Evolutionary conservation across 768 basidiomycete genomes (phyloP), one percentile per base, ranked within the genome.

Genomic region (Terana coerulea): DNA sequence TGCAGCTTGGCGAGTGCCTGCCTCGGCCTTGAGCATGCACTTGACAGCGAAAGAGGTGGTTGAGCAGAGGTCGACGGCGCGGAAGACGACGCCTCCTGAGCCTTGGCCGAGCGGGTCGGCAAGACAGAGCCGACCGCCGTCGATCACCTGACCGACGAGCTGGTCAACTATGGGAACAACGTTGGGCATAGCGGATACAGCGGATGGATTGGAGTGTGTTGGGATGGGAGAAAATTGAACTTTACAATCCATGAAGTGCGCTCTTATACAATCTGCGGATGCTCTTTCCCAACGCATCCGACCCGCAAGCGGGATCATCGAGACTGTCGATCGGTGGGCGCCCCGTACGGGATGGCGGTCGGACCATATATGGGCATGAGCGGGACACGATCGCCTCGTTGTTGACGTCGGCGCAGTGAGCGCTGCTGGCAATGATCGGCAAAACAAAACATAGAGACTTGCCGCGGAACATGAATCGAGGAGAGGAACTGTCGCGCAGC

Each of bases 31-130:
- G 31, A 55, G 34, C 45, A 64, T 48, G 49, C 63, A 64, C 46
- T 66, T 66, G 33, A 66, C 60, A 3, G 65, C 65, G 31, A 59
- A 61, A 31, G 56, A 43, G 7, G 41, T 17, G 3, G 58, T 52
- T 11, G 44, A n/a, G 9, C 49, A 33, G 24, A 40, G 30, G 46
- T 63, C 63, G 29, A 49, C 34, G 1, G 65, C 65, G 19, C 59
- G 59, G 39, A 59, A 64, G 28, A 63, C 61, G 41, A 63, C 57
- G 30, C 65, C 65, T 17, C 54, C 59, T 0, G 63, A 61, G 34
- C 65, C 65, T 5, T 58, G 49, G 11, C 65, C 65, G 3, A 66
- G 50, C 8, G 54, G 49, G 11, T 51, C 34, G 28, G 53, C 43
- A 46, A 66, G 52, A n/a, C 31, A 41, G 24, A 63, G 54, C 3